phyloP scores from a whole-genome alignment of 768 basidiomycete species.

The Harrya chromipes region DNA sequence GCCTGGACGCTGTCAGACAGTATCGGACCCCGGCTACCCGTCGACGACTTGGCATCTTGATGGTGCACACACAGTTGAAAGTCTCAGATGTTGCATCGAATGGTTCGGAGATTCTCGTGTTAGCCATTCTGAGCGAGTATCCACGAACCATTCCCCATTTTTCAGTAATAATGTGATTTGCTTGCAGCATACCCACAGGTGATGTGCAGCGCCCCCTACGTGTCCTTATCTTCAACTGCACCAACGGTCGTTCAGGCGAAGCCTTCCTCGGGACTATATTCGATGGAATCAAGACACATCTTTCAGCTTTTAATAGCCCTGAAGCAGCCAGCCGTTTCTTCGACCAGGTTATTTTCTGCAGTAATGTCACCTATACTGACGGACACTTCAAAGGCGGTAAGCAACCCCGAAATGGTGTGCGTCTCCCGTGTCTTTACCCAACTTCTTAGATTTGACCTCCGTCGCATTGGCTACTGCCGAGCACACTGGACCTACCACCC shows the following conservation, averaged over 20 bases:
- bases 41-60: slow-evolving; percentile 85
- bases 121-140: slow-evolving; percentile 38
- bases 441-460: slow-evolving; percentile 67
- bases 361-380: slow-evolving; percentile 91
- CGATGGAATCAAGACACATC: slow-evolving; percentile 45
- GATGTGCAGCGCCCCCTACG: slow-evolving; percentile 37
- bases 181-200: slow-evolving; percentile 5
- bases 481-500: slow-evolving; percentile 64
- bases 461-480: slow-evolving; percentile 62
- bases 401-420: slow-evolving; percentile 16
- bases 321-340: slow-evolving; percentile 55
- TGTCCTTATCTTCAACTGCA: slow-evolving; percentile 92
- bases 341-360: slow-evolving; percentile 88
- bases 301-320: slow-evolving; percentile 38
- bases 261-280: slow-evolving; percentile 64
- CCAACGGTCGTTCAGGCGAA: slow-evolving; percentile 79
- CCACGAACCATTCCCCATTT: slow-evolving; percentile 1
- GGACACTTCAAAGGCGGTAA: slow-evolving; percentile 90
- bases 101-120: slow-evolving; percentile 77
- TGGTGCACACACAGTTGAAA: slow-evolving; percentile 94
- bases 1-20: slow-evolving; percentile 94
- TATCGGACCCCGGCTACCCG: slow-evolving; percentile 54
- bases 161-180: neutral
- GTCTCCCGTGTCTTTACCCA: slow-evolving; percentile 1
- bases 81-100: slow-evolving; percentile 77